These are phyloP conservation scores for Wallacemonas collosoma DNA, from an alignment of 208 protist species.

Conservation along the genomic window DNA sequence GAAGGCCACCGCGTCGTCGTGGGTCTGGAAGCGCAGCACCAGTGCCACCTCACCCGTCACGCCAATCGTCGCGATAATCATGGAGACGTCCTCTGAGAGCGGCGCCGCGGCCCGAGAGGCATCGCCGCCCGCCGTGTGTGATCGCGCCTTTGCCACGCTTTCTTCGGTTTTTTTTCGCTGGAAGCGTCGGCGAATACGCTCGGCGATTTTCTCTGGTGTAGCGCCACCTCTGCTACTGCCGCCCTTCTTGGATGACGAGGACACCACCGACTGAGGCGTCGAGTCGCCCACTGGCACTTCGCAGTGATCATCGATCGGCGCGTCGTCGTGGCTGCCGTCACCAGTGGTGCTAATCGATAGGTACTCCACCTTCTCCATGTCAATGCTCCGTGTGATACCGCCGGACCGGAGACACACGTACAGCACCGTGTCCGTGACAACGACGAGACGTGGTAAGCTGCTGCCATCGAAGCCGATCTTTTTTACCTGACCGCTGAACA, in stretches of 20 bases:
- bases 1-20: conserved; percentile 25
- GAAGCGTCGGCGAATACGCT: conserved; percentile 14
- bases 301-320: neutral
- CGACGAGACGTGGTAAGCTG: conserved; percentile 36
- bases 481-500: conserved; percentile 31
- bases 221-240: neutral
- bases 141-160: neutral
- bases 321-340: conserved; percentile 17
- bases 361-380: conserved; percentile 27
- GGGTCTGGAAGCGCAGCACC: conserved; percentile 27
- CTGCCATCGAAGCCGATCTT: conserved; percentile 58
- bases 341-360: conserved; percentile 30
- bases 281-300: neutral
- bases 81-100: neutral
- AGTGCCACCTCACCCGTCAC: conserved; percentile 30
- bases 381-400: conserved; percentile 53
- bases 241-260: conserved; percentile 7
- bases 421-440: conserved; percentile 34
- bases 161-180: conserved; percentile 5
- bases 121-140: neutral
- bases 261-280: neutral
- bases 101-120: neutral
- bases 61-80: conserved; percentile 28
- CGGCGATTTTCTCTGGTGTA: conserved; percentile 15
- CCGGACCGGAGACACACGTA: conserved; percentile 47